These are phyloP conservation scores for Gaeumannomyces sp. DNA, from an alignment of 2,329 filamentous ascomycete genomes.

Conservation along the genomic window DNA sequence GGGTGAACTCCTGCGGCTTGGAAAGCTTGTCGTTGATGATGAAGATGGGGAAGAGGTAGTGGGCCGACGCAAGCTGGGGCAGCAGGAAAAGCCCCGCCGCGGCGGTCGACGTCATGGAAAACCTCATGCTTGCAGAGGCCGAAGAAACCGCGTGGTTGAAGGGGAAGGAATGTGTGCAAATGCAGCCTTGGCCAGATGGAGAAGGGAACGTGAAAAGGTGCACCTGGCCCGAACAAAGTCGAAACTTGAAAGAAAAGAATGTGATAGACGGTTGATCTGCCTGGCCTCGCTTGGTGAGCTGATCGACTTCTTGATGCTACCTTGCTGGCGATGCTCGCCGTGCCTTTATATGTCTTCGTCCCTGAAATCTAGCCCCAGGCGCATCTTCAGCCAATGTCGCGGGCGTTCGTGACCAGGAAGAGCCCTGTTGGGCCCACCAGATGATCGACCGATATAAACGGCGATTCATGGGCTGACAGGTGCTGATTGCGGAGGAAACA, in stretches of 20 bases:
- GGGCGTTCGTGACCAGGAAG: background rate
- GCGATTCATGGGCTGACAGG: background rate
- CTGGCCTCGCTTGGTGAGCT: background rate
- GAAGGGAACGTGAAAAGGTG: background rate
- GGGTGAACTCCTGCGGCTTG: constrained; percentile 19
- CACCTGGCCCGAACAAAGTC: background rate
- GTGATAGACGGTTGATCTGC: background rate
- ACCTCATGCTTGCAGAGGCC: background rate
- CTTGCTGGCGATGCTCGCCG: background rate
- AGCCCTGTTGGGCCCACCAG: background rate
- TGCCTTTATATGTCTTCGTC: background rate
- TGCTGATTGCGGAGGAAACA: background rate
- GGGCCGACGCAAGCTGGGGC: constrained; percentile 21
- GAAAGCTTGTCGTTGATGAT: constrained; percentile 19
- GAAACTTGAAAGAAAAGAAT: background rate
- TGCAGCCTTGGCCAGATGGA: background rate
- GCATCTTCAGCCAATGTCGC: background rate
- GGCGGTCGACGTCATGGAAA: background rate
- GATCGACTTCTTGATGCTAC: background rate
- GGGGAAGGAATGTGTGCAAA: background rate
- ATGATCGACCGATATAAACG: background rate
- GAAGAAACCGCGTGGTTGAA: background rate
- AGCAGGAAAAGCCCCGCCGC: background rate
- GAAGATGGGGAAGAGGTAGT: constrained; percentile 24
- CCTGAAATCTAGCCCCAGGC: background rate